These are phyloP conservation scores for Solanum medicagineum DNA, from an alignment of 257 asterid species.

Conservation along the genomic window DNA sequence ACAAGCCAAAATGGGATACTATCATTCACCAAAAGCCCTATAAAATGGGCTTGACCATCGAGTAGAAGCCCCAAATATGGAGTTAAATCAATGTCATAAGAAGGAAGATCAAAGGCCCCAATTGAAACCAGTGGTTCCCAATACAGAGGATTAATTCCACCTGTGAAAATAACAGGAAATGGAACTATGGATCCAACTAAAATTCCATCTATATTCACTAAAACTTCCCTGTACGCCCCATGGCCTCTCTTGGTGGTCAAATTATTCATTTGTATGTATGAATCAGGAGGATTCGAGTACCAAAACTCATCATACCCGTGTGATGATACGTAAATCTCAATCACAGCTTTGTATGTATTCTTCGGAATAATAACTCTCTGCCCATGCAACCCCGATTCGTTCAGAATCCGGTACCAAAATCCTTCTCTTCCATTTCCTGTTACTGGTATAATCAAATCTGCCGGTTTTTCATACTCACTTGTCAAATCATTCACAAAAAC, in stretches of 20 bases:
- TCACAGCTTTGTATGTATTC: conserved; percentile 62
- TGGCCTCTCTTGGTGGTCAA: conserved; percentile 37
- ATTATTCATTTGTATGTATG: conserved; percentile 31
- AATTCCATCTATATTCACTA: conserved; percentile 43
- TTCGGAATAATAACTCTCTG: conserved; percentile 38
- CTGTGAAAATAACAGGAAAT: conserved; percentile 69
- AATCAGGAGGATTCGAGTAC: conserved; percentile 85
- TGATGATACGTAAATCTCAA: conserved; percentile 64
- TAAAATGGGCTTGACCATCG: conserved; percentile 38
- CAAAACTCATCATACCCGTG: conserved; percentile 83
- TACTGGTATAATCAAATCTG: conserved; percentile 66
- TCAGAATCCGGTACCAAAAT: conserved; percentile 60
- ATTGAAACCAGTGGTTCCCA: conserved; percentile 82
- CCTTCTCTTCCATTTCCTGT: conserved; percentile 44
- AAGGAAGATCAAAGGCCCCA: conserved; percentile 79
- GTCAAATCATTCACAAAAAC: background rate
- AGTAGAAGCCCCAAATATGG: conserved; percentile 56
- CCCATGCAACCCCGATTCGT: conserved; percentile 31
- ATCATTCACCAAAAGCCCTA: conserved; percentile 45
- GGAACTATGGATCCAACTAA: conserved; percentile 67
- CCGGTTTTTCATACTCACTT: conserved; percentile 34
- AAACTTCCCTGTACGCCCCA: conserved; percentile 64
- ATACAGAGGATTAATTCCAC: conserved; percentile 72
- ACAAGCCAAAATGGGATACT: conserved; percentile 69
- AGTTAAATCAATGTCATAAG: conserved; percentile 64